Evolutionary conservation across 2,329 filamentous ascomycete genomes (phyloP), one percentile per base, ranked within the genome.

Genomic region (Colletotrichum orbiculare): DNA sequence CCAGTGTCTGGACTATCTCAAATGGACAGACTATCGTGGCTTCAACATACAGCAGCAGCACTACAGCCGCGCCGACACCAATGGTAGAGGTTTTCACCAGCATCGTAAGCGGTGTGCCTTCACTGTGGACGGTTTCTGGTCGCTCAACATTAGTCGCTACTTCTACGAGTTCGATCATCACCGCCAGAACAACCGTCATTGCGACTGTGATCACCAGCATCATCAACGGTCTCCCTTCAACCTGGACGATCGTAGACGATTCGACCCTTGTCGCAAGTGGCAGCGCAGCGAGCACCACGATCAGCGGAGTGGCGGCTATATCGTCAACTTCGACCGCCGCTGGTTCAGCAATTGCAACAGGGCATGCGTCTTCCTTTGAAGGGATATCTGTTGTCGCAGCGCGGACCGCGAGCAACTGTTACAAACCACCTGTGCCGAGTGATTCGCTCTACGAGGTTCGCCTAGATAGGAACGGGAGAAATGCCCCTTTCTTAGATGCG

Each of bases 401-500:
- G 1, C 43, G 48, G 3, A 64, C 61, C 12, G 64, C 60, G 1
- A 64, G 41, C 10, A 56, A 47, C 38, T 68, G 67, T 54, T 65
- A 67, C n/a, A 15, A 35, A 2, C 52, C 62, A 3, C 67, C 64
- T 1, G 39, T 17, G 0, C 54, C 67, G 0, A 54, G 45, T 2
- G 41, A 54, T 8, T 54, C 53, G 56, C 70, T 11, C 59, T 72
- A 25, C 67, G 76, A 42, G 71, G 65, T 75, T 0, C 57, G 73
- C 5, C 53, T 80, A n/a, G 73, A 74, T 48, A 78, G 76, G 47
- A 56, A 57, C 0, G 25, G 68, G 70, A 12, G 72, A 72, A 6
- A 62, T 74, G 7, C 72, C 67, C 76, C 77, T 0, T 79, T 77
- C 49, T 73, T 80, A 4, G 76, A 79, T 53, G 75, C 78, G 0